phyloP scores from a whole-genome alignment of 2,329 filamentous ascomycete genomes.

The Fulvia fulva region DNA sequence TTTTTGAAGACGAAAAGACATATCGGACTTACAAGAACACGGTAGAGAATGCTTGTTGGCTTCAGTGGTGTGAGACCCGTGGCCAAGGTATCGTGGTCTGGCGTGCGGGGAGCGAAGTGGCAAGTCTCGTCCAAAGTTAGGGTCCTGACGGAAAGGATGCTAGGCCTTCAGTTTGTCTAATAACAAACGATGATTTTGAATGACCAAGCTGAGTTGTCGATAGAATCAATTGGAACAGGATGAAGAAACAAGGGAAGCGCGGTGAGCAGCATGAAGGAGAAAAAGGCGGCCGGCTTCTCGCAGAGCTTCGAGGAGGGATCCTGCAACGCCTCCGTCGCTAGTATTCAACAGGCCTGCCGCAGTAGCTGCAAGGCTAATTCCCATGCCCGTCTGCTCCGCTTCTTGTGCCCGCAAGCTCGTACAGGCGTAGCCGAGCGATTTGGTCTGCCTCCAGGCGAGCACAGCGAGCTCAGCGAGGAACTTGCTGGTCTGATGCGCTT shows the following conservation, averaged over 20 bases:
- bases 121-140: slow-evolving; percentile 4
- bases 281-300: not conserved
- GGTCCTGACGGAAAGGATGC: slow-evolving; percentile 2
- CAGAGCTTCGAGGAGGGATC: slow-evolving; percentile 5
- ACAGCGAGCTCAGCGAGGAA: not conserved
- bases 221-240: not conserved
- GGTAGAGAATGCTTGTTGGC: not conserved
- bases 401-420: not conserved
- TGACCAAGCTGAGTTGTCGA: not conserved
- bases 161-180: slow-evolving; percentile 26
- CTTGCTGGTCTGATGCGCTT: not conserved
- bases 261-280: slow-evolving; percentile 1
- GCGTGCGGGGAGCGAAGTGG: slow-evolving; percentile 13
- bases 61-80: slow-evolving; percentile 3
- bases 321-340: slow-evolving; percentile 1
- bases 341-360: slow-evolving; percentile 5
- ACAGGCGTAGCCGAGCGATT: not conserved
- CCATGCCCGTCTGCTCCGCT: slow-evolving; percentile 4
- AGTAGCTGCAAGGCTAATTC: slow-evolving; percentile 12
- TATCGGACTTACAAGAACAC: not conserved
- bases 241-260: not conserved
- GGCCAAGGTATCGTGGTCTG: slow-evolving; percentile 5
- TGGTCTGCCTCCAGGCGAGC: not conserved
- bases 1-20: not conserved
- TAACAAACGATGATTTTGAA: slow-evolving; percentile 22